Evolutionary conservation across 2,329 filamentous ascomycete species (phyloP), one percentile per base, ranked within the genome.

Genomic region (Verticillium alfalfae): DNA sequence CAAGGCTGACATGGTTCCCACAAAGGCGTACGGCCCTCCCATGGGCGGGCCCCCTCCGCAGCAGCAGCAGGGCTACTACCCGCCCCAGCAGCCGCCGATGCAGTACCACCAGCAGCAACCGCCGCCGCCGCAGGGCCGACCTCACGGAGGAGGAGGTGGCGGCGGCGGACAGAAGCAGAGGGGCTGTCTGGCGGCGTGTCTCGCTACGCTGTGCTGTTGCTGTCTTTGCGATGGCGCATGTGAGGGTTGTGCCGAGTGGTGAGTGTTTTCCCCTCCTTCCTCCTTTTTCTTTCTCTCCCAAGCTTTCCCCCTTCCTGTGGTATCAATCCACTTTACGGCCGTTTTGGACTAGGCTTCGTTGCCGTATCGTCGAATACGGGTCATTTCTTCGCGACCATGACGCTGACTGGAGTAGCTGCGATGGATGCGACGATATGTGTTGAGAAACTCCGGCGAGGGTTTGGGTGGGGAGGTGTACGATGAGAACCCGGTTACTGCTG

Each of bases 131-230:
- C 65, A 61, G 63, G 69, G 63, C 63, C n/a, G 45, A 18, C 45
- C 45, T 22, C 45, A 52, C n/a, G 45, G 45, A 10, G 45, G 45
- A 2, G 45, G 45, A 2, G 67, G 65, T 70, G 70, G 63, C 31
- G 63, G 22, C 58, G 74, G 75, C 61, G 71, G 75, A 59, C 74
- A 75, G 62, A 76, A 74, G 58, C 58, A 59, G 41, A 34, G 45
- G 22, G 59, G 59, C 66, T 83, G 80, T 67, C 68, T 82, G 59
- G 73, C 76, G 54, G 78, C 74, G 61, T 82, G 79, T 73, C 70
- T 83, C 56, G 80, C 80, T 9, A 73, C 76, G 16, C 67, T 83
- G 60, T 83, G 80, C 72, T 82, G 78, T 70, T 83, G 81, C 70
- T 83, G 79, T 65, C 76, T 79, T 60, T 73, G 76, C 54, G 81